Percentiles rank a stretch among this genome's conserved stretches.
phyloP scores from a whole-genome alignment of 768 basidiomycete species.

The Tylopilus subfusipes region DNA sequence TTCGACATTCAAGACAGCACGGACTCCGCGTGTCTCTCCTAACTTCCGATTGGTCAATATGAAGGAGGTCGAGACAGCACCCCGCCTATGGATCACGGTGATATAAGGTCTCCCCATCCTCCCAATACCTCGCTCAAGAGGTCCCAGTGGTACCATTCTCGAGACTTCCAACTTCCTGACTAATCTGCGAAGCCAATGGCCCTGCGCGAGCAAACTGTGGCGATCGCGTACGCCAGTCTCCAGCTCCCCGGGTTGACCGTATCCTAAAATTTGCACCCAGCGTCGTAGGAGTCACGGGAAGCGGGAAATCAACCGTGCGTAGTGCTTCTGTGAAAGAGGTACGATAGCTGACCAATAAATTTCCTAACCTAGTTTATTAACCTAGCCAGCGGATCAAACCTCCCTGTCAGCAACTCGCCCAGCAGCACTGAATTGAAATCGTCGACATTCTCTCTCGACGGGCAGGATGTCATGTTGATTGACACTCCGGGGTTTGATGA shows the following conservation, averaged over 20 bases:
- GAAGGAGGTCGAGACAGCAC: slow-evolving; percentile 9
- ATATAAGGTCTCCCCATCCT: slow-evolving; percentile 15
- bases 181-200: slow-evolving; percentile 14
- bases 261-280: slow-evolving; percentile 18
- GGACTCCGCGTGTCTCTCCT: slow-evolving; percentile 18
- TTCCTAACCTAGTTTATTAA: slow-evolving; percentile 43
- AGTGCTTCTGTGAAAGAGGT: neutral
- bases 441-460: slow-evolving; percentile 42
- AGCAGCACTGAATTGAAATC: slow-evolving; percentile 41
- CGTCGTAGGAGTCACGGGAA: slow-evolving; percentile 30
- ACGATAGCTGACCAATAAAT: slow-evolving; percentile 1
- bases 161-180: neutral
- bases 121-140: neutral
- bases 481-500: slow-evolving; percentile 63
- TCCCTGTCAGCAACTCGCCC: slow-evolving; percentile 38
- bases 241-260: neutral
- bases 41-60: neutral
- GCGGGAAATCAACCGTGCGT: slow-evolving; percentile 33
- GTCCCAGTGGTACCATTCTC: neutral
- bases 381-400: slow-evolving; percentile 43
- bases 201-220: slow-evolving; percentile 13
- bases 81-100: slow-evolving; percentile 3
- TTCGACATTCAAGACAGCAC: slow-evolving; percentile 15
- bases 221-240: slow-evolving; percentile 24
- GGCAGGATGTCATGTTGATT: slow-evolving; percentile 42